A percentile compares a stretch with the other conserved stretches of the same genome.
These are phyloP conservation scores for Eucalyptus marginata DNA, from an alignment of 345 rosid genomes.

Conservation along the genomic window DNA sequence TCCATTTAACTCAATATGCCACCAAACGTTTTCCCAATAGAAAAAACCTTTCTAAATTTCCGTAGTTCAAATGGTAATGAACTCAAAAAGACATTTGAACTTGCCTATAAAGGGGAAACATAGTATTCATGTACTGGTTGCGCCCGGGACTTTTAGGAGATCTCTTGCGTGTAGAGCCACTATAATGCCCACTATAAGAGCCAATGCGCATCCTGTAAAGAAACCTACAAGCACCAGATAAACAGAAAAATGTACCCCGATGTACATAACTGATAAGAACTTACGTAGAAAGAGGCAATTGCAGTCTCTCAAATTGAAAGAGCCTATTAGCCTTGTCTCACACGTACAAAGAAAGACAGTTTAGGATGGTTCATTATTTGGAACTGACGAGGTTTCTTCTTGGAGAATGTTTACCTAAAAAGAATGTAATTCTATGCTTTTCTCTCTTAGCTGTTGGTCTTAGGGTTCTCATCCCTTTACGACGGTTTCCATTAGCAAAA, in stretches of 20 bases:
- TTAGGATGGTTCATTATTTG: not conserved
- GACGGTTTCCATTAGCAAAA: constrained; percentile 47
- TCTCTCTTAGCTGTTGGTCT: constrained; percentile 51
- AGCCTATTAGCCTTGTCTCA: not conserved
- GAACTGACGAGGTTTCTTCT: not conserved
- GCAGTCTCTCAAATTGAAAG: not conserved
- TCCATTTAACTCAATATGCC: not conserved
- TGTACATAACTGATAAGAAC: not conserved
- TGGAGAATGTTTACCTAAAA: constrained; percentile 25
- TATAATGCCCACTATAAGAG: constrained; percentile 39
- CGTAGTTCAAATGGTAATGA: not conserved
- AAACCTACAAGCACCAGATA: constrained; percentile 25
- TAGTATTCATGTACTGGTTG: constrained; percentile 37
- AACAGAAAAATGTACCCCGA: not conserved
- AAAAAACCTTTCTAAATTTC: not conserved
- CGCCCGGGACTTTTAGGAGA: constrained; percentile 27
- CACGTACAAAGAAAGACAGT: not conserved
- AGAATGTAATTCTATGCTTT: constrained; percentile 54
- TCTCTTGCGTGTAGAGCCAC: constrained; percentile 36
- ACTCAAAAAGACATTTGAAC: not conserved
- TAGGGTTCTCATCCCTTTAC: constrained; percentile 45
- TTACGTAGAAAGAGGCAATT: not conserved
- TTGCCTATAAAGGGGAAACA: constrained; percentile 71
- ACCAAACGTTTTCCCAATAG: not conserved
- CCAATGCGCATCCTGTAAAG: constrained; percentile 48